Percentiles rank a stretch among this genome's conserved stretches.
Evolutionary conservation across 345 rosid genomes (phyloP).

Genomic region (Triadica sebifera): DNA sequence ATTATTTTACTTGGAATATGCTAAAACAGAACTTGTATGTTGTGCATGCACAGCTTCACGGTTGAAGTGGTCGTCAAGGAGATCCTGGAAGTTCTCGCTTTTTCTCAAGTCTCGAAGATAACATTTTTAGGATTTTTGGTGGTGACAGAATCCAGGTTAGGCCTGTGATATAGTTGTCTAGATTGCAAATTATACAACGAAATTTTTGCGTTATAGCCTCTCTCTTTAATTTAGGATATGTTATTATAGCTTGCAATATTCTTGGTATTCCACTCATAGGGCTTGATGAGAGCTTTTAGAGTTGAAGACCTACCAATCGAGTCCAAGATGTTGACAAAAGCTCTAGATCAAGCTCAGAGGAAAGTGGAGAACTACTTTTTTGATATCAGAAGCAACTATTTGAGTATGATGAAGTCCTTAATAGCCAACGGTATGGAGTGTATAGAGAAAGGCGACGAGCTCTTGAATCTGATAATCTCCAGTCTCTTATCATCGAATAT

Average conservation of each 20-base stretch:
- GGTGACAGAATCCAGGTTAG: conserved; percentile 93
- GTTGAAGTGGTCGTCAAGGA: conserved; percentile 94
- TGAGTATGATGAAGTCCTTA: conserved; percentile 91
- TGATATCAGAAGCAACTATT: conserved; percentile 89
- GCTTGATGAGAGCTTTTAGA: conserved; percentile 93
- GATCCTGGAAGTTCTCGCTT: conserved; percentile 99
- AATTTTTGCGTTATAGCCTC: neutral
- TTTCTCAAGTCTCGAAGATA: conserved; percentile 95
- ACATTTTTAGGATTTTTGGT: conserved; percentile 87
- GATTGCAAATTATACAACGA: conserved; percentile 8
- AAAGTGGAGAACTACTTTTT: conserved; percentile 96
- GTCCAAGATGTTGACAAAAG: conserved; percentile 91
- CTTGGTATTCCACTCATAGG: conserved; percentile 45
- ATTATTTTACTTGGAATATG: neutral
- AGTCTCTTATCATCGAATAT: conserved; percentile 83
- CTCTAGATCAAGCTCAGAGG: conserved; percentile 95
- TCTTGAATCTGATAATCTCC: conserved; percentile 76
- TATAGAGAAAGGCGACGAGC: conserved; percentile 96
- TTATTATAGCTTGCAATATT: neutral
- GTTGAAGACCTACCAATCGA: conserved; percentile 96
- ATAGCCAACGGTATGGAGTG: conserved; percentile 96
- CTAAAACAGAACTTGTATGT: conserved; percentile 14
- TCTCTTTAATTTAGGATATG: neutral
- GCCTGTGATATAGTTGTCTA: conserved; percentile 17
- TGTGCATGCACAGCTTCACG: conserved; percentile 60